Evolutionary conservation across 495 filamentous ascomycete species (phyloP), one percentile per base, ranked within the genome.

Genomic region (Usnea hakonensis): DNA sequence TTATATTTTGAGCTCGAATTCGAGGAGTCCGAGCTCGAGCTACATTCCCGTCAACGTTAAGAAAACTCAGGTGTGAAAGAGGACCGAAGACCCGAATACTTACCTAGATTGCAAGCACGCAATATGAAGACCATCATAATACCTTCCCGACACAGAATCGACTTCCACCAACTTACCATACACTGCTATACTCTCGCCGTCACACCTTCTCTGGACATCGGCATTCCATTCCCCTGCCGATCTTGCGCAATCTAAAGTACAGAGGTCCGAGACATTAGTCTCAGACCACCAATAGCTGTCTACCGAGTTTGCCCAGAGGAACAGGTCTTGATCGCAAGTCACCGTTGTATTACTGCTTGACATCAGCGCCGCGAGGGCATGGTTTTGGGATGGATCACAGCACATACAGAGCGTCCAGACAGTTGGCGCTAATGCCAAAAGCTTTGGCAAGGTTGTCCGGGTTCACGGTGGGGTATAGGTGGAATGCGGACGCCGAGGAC

Each of bases 331-430:
- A 53, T 65, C 63, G 52, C 63, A 65, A 7, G 59, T 32, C 17
- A 37, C 36, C 8, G 50, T 65, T 37, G 55, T 57, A 41, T 48
- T 62, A 26, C n/a, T n/a, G n/a, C n/a, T n/a, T n/a, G n/a, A n/a
- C n/a, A n/a, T n/a, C n/a, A n/a, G n/a, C n/a, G n/a, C n/a, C n/a
- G n/a, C n/a, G n/a, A n/a, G n/a, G n/a, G n/a, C n/a, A n/a, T n/a
- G n/a, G n/a, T n/a, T n/a, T n/a, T n/a, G n/a, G n/a, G n/a, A n/a
- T n/a, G n/a, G n/a, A n/a, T n/a, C n/a, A n/a, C n/a, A n/a, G n/a
- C n/a, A n/a, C n/a, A n/a, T n/a, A n/a, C n/a, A 65, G 57, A 28
- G 63, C 57, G 21, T 61, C 63, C 40, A 65, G 38, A 50, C 63
- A 65, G 37, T 56, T 57, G 9, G 38, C 46, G 50, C 57, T 65